A percentile compares a stretch with the other conserved stretches of the same genome.
phyloP scores from a whole-genome alignment of 495 filamentous ascomycete species.

The Cladorrhinum samala region DNA sequence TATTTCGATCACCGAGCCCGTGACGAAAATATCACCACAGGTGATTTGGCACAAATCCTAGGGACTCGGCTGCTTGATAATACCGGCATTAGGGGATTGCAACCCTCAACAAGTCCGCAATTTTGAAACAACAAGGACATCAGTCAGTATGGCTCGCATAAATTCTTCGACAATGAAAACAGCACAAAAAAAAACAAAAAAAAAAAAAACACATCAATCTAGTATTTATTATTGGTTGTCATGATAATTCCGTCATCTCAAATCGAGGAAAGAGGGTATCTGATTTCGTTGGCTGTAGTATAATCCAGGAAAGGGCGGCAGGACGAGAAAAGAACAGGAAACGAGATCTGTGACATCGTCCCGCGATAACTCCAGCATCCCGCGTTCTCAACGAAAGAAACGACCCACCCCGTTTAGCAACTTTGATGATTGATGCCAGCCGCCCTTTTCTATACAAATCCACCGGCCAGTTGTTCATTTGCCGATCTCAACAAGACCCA shows the following conservation, averaged over 20 bases:
- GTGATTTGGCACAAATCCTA: too few relatives aligned
- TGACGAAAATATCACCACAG: too few relatives aligned
- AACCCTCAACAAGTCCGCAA: too few relatives aligned
- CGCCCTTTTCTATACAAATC: neutral
- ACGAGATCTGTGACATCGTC: neutral
- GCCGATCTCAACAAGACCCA: neutral
- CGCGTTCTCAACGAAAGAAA: neutral
- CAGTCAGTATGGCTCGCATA: neutral
- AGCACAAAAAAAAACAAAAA: too few relatives aligned
- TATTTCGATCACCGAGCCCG: too few relatives aligned
- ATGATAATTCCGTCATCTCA: too few relatives aligned
- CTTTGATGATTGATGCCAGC: neutral
- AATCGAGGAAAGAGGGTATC: too few relatives aligned
- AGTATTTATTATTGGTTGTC: too few relatives aligned
- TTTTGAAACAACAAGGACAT: too few relatives aligned
- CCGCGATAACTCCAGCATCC: neutral
- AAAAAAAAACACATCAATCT: too few relatives aligned
- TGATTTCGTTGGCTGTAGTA: neutral
- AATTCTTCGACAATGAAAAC: neutral
- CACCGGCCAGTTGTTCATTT: neutral
- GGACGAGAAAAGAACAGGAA: neutral
- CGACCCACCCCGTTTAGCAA: neutral
- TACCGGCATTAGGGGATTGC: too few relatives aligned
- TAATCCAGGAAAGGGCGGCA: neutral
- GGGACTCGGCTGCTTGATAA: too few relatives aligned